These are phyloP conservation scores for Cucumis hystrix DNA, from an alignment of 306 rosid species.

Conservation along the genomic window DNA sequence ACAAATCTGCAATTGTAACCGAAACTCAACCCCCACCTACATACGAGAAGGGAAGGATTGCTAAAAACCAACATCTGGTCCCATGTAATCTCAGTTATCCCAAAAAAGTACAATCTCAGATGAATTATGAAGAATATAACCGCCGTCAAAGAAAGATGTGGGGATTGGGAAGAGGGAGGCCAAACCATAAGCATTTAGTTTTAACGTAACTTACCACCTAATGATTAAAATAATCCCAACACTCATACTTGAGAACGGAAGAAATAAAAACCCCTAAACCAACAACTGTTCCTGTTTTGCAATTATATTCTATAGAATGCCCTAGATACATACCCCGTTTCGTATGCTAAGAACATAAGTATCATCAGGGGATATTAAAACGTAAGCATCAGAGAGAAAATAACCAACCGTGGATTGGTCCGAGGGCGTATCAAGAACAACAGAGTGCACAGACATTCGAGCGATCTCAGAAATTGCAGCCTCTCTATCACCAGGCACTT, in stretches of 20 bases:
- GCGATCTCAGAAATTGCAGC: conserved; percentile 81
- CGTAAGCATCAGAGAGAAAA: background rate
- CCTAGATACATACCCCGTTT: background rate
- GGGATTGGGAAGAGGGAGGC: background rate
- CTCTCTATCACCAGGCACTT: conserved; percentile 59
- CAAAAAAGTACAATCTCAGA: background rate
- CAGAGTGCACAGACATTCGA: conserved; percentile 77
- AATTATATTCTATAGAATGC: background rate
- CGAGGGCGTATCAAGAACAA: conserved; percentile 64
- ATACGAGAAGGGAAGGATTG: background rate
- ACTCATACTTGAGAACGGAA: background rate
- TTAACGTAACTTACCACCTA: background rate
- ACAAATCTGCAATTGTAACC: background rate
- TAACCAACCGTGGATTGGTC: conserved; percentile 62
- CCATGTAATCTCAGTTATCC: background rate
- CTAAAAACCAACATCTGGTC: background rate
- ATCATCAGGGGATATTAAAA: background rate
- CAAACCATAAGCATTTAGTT: background rate
- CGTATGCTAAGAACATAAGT: background rate
- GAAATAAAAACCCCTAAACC: background rate
- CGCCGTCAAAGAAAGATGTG: background rate
- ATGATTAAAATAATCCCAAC: background rate
- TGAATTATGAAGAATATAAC: background rate
- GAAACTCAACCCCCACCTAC: background rate
- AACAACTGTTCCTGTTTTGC: background rate